A percentile compares a stretch with the other conserved stretches of the same genome.
phyloP scores from a whole-genome alignment of 1,284 basidiomycete species.

The Phellinidium pouzarii region DNA sequence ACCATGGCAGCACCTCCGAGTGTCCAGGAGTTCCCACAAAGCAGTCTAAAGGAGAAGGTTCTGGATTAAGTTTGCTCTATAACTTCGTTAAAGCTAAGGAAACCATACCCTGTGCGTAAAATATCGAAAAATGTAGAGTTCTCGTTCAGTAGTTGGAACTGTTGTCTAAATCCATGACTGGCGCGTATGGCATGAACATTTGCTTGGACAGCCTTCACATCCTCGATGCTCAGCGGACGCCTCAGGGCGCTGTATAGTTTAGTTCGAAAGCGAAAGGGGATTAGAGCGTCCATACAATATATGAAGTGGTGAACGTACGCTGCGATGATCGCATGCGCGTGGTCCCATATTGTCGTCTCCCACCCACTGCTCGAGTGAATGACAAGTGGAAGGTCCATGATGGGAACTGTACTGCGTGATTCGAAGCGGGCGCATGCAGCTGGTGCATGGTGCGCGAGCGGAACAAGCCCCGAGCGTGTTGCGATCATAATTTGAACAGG shows the following conservation, averaged over 20 bases:
- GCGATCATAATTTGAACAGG: slow-evolving; percentile 2
- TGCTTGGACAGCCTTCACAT: slow-evolving; percentile 15
- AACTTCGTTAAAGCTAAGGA: not conserved
- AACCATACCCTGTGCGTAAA: slow-evolving; percentile 10
- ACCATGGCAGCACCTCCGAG: not conserved
- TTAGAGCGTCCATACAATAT: not conserved
- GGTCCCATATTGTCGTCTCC: slow-evolving; percentile 13
- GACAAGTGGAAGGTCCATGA: slow-evolving; percentile 10
- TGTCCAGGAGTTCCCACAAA: slow-evolving; percentile 5
- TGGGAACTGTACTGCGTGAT: slow-evolving; percentile 3
- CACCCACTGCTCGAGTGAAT: slow-evolving; percentile 3
- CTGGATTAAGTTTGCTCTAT: not conserved
- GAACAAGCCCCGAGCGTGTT: slow-evolving; percentile 5
- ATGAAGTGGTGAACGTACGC: slow-evolving; percentile 5
- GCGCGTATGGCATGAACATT: not conserved
- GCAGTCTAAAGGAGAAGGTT: not conserved
- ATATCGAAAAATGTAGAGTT: slow-evolving; percentile 15
- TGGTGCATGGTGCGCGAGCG: slow-evolving; percentile 8
- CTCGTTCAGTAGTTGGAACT: slow-evolving; percentile 13
- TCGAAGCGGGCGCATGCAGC: slow-evolving; percentile 13
- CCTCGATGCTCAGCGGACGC: slow-evolving; percentile 8
- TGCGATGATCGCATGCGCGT: slow-evolving; percentile 3
- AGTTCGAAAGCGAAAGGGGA: not conserved
- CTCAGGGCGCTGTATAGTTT: slow-evolving; percentile 1
- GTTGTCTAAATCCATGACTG: not conserved